Conservation (phyloP, 495 filamentous ascomycete genomes). For the Daldinia grandis region DNA sequence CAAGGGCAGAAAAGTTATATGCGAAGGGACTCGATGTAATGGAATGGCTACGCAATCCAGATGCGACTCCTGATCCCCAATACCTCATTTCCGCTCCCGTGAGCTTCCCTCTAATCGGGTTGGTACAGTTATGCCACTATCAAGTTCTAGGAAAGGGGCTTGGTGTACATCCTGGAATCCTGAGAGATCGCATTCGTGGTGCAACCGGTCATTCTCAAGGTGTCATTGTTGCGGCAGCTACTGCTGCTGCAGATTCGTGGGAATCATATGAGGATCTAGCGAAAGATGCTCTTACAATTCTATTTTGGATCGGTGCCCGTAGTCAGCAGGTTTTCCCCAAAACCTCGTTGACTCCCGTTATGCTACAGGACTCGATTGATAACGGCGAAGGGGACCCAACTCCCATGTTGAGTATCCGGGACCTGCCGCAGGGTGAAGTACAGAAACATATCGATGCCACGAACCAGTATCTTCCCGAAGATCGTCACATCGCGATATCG, state of each 20-base stretch:
- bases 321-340: slow-evolving; percentile 97
- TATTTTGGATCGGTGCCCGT: slow-evolving; percentile 99
- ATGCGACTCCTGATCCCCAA: slow-evolving; percentile 90
- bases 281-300: slow-evolving; percentile 81
- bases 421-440: slow-evolving; percentile 82
- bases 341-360: slow-evolving; percentile 89
- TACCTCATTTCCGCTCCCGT: slow-evolving; percentile 97
- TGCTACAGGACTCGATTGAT: slow-evolving; percentile 93
- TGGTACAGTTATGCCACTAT: slow-evolving; percentile 95
- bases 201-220: slow-evolving; percentile 98
- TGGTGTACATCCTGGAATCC: slow-evolving; percentile 83
- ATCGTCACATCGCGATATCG: slow-evolving; percentile 93
- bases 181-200: slow-evolving; percentile 81
- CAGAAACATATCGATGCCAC: slow-evolving; percentile 95
- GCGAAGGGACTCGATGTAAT: slow-evolving; percentile 94
- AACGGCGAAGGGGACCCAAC: slow-evolving; percentile 93
- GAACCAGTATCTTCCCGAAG: slow-evolving; percentile 91
- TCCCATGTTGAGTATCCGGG: slow-evolving; percentile 96
- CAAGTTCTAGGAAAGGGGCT: slow-evolving; percentile 89
- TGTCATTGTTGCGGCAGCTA: slow-evolving; percentile 90
- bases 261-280: slow-evolving; percentile 83
- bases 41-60: slow-evolving; percentile 86
- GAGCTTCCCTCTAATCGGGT: slow-evolving; percentile 93
- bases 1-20: slow-evolving; percentile 91
- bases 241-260: slow-evolving; percentile 87